Conservation (phyloP, 352 stramenopile species). For the Hyaloperonospora arabidopsidis region DNA sequence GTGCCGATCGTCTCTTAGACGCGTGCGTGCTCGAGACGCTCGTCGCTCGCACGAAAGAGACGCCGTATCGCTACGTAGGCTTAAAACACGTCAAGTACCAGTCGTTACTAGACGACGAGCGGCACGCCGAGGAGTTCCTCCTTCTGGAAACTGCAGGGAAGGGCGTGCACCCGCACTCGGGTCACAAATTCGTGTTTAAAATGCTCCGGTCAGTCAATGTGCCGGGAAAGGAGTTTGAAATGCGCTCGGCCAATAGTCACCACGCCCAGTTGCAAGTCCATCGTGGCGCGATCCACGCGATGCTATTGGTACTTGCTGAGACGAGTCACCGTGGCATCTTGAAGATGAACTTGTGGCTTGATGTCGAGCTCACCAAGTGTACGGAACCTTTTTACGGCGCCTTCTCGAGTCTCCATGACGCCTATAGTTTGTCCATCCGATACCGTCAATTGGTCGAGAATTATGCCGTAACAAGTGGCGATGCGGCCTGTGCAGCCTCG, state of each 20-base stretch:
- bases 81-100: constrained; percentile 76
- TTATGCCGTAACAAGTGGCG: constrained; percentile 28
- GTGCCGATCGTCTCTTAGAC: constrained; percentile 51
- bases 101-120: constrained; percentile 40
- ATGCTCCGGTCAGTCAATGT: constrained; percentile 50
- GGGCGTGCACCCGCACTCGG: constrained; percentile 34
- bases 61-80: constrained; percentile 60
- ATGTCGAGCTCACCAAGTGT: constrained; percentile 50
- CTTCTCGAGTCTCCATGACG: constrained; percentile 59
- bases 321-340: constrained; percentile 46
- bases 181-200: constrained; percentile 51
- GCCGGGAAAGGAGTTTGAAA: constrained; percentile 38
- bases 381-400: constrained; percentile 44
- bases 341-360: constrained; percentile 68
- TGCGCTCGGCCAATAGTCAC: constrained; percentile 36
- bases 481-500: constrained; percentile 19
- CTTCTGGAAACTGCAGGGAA: constrained; percentile 50
- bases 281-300: constrained; percentile 50
- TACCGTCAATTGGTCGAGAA: constrained; percentile 57
- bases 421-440: constrained; percentile 53
- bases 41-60: constrained; percentile 53
- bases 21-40: constrained; percentile 65
- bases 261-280: constrained; percentile 40
- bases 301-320: constrained; percentile 52
- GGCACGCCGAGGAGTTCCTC: constrained; percentile 54